Evolutionary conservation across 495 filamentous ascomycete species (phyloP).

Genomic region (Cenococcum geophilum): DNA sequence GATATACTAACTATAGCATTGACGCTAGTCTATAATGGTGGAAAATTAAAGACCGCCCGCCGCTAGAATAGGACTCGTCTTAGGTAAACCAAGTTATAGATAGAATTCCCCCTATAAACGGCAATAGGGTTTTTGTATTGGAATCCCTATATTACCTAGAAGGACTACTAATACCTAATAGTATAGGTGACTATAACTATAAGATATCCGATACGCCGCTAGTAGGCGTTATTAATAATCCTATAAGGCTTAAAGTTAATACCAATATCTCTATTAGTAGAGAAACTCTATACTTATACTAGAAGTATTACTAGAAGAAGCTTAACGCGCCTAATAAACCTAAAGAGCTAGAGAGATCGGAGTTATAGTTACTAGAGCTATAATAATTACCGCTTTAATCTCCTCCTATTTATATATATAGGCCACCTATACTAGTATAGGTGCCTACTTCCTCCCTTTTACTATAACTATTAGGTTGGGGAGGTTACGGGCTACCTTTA

Average conservation of each 20-base stretch:
- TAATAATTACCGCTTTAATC: conserved; percentile 24
- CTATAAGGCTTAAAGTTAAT: conserved; percentile 4
- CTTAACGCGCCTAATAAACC: conserved; percentile 24
- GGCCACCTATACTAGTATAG: conserved; percentile 9
- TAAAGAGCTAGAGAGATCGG: conserved; percentile 14
- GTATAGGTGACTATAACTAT: conserved; percentile 12
- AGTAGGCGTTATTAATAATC: neutral
- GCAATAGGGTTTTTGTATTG: neutral
- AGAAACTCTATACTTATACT: conserved; percentile 28
- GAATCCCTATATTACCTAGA: conserved; percentile 9
- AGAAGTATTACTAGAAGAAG: conserved; percentile 38
- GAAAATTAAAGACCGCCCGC: conserved; percentile 24
- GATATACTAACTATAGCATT: conserved; percentile 48
- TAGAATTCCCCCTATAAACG: conserved; percentile 12
- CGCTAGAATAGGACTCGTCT: neutral
- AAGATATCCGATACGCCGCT: conserved; percentile 14
- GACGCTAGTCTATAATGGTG: conserved; percentile 60
- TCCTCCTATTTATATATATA: conserved; percentile 15
- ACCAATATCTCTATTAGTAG: conserved; percentile 15
- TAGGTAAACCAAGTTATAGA: conserved; percentile 6
- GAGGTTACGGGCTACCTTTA: conserved; percentile 11
- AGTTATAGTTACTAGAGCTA: conserved; percentile 11
- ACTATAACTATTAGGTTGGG: conserved; percentile 7
- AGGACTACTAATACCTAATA: conserved; percentile 4
- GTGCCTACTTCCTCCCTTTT: neutral